phyloP scores from a whole-genome alignment of 2,329 filamentous ascomycete species.

The Akanthomyces uredinophilus region DNA sequence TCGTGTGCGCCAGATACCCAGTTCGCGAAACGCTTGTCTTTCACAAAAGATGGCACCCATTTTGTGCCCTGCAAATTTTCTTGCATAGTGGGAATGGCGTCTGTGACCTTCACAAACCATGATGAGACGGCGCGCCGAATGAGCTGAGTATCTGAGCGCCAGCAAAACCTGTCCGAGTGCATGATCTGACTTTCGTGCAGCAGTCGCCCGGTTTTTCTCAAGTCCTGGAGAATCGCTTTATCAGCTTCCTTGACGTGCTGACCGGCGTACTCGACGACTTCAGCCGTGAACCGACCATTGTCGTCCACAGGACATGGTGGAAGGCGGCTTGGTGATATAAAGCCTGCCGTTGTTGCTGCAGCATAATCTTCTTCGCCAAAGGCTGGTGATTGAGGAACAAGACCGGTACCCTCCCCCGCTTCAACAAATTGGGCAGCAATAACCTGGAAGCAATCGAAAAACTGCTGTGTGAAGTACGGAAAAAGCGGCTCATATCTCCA shows the following conservation, averaged over 20 bases:
- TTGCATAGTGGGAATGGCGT: conserved; percentile 22
- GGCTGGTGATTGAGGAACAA: conserved; percentile 69
- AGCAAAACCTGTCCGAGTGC: conserved; percentile 24
- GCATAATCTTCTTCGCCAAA: conserved; percentile 77
- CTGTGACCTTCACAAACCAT: conserved; percentile 24
- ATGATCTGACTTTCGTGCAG: conserved; percentile 21
- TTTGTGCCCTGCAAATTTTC: conserved; percentile 22
- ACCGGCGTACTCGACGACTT: conserved; percentile 23
- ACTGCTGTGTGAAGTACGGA: conserved; percentile 65
- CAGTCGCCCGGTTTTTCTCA: conserved; percentile 21
- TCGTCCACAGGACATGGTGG: conserved; percentile 70
- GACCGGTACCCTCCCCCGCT: conserved; percentile 66
- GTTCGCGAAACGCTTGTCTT: conserved; percentile 24
- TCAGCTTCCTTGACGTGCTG: conserved; percentile 25
- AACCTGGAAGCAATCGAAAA: conserved; percentile 65
- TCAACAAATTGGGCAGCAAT: conserved; percentile 67
- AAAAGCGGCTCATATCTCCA: conserved; percentile 71
- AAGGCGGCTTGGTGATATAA: conserved; percentile 57
- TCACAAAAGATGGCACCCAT: conserved; percentile 23
- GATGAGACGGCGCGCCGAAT: conserved; percentile 24
- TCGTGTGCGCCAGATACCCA: conserved; percentile 19
- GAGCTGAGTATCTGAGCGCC: conserved; percentile 25
- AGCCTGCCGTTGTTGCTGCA: conserved; percentile 57
- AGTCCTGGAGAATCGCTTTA: conserved; percentile 24
- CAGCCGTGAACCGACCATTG: conserved; percentile 23